Evolutionary conservation across 495 filamentous ascomycete species (phyloP).

Genomic region (Bathelium albidoporum): DNA sequence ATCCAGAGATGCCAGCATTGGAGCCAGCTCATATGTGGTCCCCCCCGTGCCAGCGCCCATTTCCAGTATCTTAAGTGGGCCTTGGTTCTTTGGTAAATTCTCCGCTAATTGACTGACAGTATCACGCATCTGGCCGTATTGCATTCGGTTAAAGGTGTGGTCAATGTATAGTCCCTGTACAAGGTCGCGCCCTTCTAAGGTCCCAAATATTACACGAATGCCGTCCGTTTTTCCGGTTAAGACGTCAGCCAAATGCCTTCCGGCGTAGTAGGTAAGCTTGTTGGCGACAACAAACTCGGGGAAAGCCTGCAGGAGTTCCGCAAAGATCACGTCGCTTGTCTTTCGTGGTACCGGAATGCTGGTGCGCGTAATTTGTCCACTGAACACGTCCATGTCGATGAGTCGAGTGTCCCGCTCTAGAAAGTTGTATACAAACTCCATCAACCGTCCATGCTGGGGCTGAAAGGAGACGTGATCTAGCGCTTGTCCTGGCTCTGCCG

Average conservation of each 20-base stretch:
- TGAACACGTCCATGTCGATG: not conserved
- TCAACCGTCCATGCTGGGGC: not conserved
- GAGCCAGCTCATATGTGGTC: not conserved
- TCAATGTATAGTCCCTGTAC: constrained; percentile 30
- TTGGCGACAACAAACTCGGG: not conserved
- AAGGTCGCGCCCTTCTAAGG: not conserved
- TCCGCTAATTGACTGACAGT: constrained; percentile 30
- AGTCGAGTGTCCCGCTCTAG: not conserved
- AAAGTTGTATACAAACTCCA: not conserved
- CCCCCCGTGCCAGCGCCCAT: too few species aligned
- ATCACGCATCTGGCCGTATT: constrained; percentile 36
- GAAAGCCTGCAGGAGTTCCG: not conserved
- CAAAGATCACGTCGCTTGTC: not conserved
- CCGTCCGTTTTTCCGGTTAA: not conserved
- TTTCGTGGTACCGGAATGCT: not conserved
- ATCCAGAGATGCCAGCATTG: not conserved
- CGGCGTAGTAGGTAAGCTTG: not conserved
- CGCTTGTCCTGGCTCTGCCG: not conserved
- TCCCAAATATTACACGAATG: not conserved
- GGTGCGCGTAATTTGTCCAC: not conserved
- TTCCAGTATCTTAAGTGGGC: constrained; percentile 27
- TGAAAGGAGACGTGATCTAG: not conserved
- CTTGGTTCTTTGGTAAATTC: constrained; percentile 19
- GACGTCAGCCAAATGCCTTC: not conserved
- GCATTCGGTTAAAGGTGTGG: constrained; percentile 32